Conservation (phyloP, 257 asterid genomes). For the Solanum acaule region DNA sequence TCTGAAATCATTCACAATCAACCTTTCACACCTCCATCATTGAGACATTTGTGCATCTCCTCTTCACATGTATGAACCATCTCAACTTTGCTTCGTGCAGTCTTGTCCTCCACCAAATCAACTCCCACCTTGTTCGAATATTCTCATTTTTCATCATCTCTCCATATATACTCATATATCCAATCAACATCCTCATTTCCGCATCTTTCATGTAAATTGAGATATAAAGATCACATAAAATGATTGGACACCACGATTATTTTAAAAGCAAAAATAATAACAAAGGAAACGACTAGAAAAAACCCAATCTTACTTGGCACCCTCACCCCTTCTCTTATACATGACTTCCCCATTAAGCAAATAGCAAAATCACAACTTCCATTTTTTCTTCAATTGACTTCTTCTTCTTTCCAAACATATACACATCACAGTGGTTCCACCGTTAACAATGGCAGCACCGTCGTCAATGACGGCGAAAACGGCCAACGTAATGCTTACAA, state of each 20-base stretch:
- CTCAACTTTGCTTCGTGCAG: not conserved
- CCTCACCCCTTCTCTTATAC: not conserved
- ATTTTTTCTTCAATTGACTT: not conserved
- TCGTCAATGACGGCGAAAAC: slow-evolving; percentile 55
- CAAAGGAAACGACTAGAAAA: not conserved
- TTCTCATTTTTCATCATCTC: not conserved
- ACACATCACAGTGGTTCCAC: not conserved
- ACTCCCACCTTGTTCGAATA: not conserved
- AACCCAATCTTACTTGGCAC: not conserved
- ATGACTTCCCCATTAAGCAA: not conserved
- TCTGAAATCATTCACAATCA: too few species aligned
- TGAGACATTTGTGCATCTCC: not conserved
- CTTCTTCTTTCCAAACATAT: not conserved
- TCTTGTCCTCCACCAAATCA: not conserved
- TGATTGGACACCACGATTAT: not conserved
- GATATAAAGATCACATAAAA: accelerated
- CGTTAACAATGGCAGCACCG: slow-evolving; percentile 44
- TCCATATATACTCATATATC: not conserved
- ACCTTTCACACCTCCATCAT: not conserved
- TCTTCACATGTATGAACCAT: not conserved
- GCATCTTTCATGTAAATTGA: not conserved
- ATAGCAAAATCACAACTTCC: not conserved
- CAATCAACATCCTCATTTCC: not conserved
- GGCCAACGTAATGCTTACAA: slow-evolving; percentile 69
- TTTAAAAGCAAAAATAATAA: too few species aligned